phyloP scores from a whole-genome alignment of 179 eudicot genomes.

The Drosera spatulata region DNA sequence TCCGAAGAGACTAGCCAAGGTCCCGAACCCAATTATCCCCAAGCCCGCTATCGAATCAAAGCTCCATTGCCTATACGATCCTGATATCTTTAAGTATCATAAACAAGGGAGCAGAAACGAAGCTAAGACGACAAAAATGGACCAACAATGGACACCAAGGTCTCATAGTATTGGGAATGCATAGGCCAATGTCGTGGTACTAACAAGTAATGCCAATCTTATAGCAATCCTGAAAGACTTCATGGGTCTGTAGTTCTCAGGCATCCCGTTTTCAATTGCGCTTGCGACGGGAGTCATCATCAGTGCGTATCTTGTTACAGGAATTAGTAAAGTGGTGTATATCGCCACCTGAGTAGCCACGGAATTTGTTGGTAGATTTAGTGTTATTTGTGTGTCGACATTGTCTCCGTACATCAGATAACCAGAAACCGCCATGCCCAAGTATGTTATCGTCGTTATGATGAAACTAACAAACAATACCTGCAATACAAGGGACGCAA shows the following conservation, averaged over 20 bases:
- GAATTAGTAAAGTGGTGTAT: constrained; percentile 24
- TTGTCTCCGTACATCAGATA: constrained; percentile 25
- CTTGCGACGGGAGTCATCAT: constrained; percentile 23
- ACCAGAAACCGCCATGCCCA: constrained; percentile 14
- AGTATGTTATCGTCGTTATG: constrained; percentile 12
- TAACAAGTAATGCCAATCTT: constrained; percentile 16
- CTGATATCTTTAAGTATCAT: constrained; percentile 18
- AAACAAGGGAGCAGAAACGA: constrained; percentile 12
- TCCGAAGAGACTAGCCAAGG: constrained; percentile 16
- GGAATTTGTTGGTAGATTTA: constrained; percentile 16
- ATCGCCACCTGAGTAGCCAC: constrained; percentile 18
- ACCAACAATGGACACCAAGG: constrained; percentile 10
- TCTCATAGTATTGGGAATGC: constrained; percentile 10
- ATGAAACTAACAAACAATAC: constrained; percentile 20
- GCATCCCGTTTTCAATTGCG: constrained; percentile 14
- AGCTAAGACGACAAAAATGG: constrained; percentile 10
- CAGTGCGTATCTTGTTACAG: constrained; percentile 18
- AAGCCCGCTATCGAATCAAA: constrained; percentile 3
- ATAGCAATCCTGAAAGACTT: constrained; percentile 7
- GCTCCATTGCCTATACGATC: constrained; percentile 10
- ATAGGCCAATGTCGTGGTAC: constrained; percentile 12
- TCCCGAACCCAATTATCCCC: constrained; percentile 18
- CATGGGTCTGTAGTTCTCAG: constrained; percentile 4
- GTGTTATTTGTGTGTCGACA: constrained; percentile 20
- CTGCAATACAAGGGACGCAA: constrained; percentile 5